A percentile compares a stretch with the other conserved stretches of the same genome.
phyloP scores from a whole-genome alignment of 768 basidiomycete genomes.

The Russula olivacea region DNA sequence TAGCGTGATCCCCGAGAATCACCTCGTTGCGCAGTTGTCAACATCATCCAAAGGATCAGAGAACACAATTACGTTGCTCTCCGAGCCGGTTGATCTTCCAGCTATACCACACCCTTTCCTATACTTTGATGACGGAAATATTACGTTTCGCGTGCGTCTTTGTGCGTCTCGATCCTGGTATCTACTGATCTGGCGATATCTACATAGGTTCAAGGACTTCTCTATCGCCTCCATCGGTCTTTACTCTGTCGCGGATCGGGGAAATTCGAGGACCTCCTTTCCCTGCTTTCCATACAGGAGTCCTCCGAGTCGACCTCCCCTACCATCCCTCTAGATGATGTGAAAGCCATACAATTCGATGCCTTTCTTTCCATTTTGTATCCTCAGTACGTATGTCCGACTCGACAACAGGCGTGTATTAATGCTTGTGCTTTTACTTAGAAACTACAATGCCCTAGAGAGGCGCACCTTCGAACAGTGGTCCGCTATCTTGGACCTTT shows the following conservation, averaged over 20 bases:
- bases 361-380: constrained; percentile 21
- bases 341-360: constrained; percentile 12
- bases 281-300: background rate
- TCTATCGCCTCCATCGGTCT: constrained; percentile 20
- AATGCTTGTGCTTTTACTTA: background rate
- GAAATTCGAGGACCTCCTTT: background rate
- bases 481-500: constrained; percentile 17
- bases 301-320: background rate
- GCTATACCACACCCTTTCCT: background rate
- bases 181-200: background rate
- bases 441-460: constrained; percentile 13
- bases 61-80: background rate
- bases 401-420: background rate
- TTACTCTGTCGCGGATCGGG: constrained; percentile 15
- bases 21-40: background rate
- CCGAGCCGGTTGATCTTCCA: background rate
- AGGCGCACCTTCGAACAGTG: constrained; percentile 14
- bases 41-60: background rate
- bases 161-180: background rate
- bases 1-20: background rate
- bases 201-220: constrained; percentile 9
- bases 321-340: constrained; percentile 4
- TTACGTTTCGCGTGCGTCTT: constrained; percentile 13
- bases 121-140: constrained; percentile 18
- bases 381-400: constrained; percentile 7